Percentiles rank a stretch among this genome's conserved stretches.
Conservation (phyloP, 257 asterid genomes). For the Lavandula angustifolia region DNA sequence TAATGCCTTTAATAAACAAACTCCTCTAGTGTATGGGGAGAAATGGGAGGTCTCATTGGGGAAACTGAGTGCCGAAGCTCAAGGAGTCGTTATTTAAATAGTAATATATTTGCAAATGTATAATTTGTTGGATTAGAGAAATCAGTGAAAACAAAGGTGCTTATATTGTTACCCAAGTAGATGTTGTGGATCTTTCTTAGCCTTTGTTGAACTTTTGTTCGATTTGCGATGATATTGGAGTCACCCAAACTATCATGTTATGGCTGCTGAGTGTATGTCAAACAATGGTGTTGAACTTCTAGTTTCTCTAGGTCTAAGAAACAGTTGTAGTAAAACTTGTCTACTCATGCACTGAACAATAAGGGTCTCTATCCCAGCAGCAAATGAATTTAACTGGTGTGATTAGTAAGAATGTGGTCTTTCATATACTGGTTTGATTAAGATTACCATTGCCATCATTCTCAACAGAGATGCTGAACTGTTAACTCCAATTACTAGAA, state of each 20-base stretch:
- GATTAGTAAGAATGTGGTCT: not conserved
- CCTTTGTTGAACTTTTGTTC: slow-evolving; percentile 13
- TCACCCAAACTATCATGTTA: not conserved
- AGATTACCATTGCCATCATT: not conserved
- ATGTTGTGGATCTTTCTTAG: slow-evolving; percentile 16
- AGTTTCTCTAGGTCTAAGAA: too few species aligned
- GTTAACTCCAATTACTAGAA: not conserved
- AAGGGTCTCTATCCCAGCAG: too few species aligned
- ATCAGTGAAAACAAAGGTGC: slow-evolving; percentile 8
- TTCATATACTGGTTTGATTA: not conserved
- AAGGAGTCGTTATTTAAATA: slow-evolving; percentile 13
- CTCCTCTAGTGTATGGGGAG: slow-evolving; percentile 3
- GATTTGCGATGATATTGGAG: slow-evolving; percentile 10
- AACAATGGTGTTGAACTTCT: not conserved
- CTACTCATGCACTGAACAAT: too few species aligned
- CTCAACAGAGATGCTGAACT: not conserved
- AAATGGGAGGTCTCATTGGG: slow-evolving; percentile 16
- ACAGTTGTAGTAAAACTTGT: too few species aligned
- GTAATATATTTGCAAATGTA: slow-evolving; percentile 1
- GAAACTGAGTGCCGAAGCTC: not conserved
- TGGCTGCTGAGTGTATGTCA: slow-evolving; percentile 1
- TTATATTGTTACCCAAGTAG: slow-evolving; percentile 15
- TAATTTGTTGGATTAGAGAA: slow-evolving; percentile 14
- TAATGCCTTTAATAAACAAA: slow-evolving; percentile 10
- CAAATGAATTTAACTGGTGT: too few species aligned